Evolutionary conservation across 345 rosid genomes (phyloP).

Genomic region (Eucalyptus grandis): DNA sequence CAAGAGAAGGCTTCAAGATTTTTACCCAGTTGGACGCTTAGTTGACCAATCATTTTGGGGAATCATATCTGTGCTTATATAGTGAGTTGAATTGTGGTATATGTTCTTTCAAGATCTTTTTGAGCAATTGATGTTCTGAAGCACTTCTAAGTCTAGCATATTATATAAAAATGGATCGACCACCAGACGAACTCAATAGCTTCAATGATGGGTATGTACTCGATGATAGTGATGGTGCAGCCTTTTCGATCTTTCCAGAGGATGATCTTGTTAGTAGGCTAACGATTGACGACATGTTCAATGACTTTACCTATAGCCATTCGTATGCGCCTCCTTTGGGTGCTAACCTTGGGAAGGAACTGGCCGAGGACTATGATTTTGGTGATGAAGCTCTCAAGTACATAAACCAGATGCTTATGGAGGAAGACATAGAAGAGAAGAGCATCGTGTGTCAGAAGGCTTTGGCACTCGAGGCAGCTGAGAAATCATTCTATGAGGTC

Average conservation of each 20-base stretch:
- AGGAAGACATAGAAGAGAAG: slow-evolving; percentile 50
- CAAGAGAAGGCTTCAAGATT: not conserved
- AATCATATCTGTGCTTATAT: not conserved
- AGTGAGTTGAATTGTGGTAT: not conserved
- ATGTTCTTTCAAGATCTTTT: not conserved
- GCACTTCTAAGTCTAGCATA: not conserved
- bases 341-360: not conserved
- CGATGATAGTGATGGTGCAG: not conserved
- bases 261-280: slow-evolving; percentile 1
- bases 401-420: slow-evolving; percentile 47
- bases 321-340: slow-evolving; percentile 1
- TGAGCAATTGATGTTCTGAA: not conserved
- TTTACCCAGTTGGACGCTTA: not conserved
- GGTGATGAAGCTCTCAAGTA: slow-evolving; percentile 44
- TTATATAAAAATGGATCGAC: slow-evolving; percentile 27
- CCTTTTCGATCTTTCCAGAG: not conserved
- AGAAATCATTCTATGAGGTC: slow-evolving; percentile 53
- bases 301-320: not conserved
- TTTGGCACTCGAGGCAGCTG: slow-evolving; percentile 48
- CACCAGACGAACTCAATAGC: slow-evolving; percentile 3
- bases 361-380: slow-evolving; percentile 32
- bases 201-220: slow-evolving; percentile 1
- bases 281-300: not conserved
- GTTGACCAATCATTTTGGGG: not conserved
- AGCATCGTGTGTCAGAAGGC: slow-evolving; percentile 39